Percentiles rank a stretch among this genome's conserved stretches.
Conservation (phyloP, 495 filamentous ascomycete species). For the Coniosporium apollinis region DNA sequence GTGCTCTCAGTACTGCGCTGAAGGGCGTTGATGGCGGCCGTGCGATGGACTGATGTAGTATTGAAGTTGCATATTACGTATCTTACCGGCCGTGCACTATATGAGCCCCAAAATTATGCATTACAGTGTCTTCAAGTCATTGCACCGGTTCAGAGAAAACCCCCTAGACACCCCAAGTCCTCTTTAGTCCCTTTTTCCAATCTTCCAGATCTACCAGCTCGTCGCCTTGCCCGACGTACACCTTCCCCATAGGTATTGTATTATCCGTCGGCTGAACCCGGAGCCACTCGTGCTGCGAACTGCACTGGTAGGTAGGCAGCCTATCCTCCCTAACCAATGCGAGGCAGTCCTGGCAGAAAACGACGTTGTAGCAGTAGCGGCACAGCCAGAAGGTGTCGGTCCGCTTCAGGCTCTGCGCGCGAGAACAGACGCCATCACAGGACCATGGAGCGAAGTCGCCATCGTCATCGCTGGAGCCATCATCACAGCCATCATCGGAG, state of each 20-base stretch:
- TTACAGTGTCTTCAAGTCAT: no score
- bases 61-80: no score
- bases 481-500: neutral
- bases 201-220: neutral
- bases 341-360: constrained; percentile 2
- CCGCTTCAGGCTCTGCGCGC: neutral
- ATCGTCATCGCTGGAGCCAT: neutral
- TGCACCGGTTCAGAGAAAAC: no score
- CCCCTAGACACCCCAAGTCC: constrained; percentile 1
- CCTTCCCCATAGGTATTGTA: neutral
- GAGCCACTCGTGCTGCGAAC: neutral
- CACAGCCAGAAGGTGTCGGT: constrained; percentile 1
- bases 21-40: no score
- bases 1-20: no score
- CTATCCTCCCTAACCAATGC: neutral
- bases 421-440: constrained; percentile 1
- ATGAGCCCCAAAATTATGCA: no score
- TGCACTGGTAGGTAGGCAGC: constrained; percentile 1
- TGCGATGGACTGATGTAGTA: no score
- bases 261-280: neutral
- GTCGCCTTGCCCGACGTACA: neutral
- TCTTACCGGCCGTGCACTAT: no score
- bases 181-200: constrained; percentile 1
- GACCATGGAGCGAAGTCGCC: neutral
- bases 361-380: constrained; percentile 1